Percentiles rank a stretch among this genome's conserved stretches.
Evolutionary conservation across 768 basidiomycete genomes (phyloP).

Genomic region (Piloderma croceum): DNA sequence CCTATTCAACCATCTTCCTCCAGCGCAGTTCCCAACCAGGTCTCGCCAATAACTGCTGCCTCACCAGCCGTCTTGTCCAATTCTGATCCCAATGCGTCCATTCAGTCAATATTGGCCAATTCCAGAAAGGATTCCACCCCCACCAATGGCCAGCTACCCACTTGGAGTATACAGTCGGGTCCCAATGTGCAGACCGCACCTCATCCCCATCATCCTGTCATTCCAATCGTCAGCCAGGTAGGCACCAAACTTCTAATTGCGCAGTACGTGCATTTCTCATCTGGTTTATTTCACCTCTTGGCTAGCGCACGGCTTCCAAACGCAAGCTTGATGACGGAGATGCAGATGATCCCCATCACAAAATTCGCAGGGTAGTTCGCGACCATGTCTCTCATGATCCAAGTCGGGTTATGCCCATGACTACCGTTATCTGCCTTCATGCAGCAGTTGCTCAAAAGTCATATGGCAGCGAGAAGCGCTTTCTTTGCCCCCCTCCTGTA

Average conservation of each 20-base stretch:
- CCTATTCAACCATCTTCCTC: slow-evolving; percentile 19
- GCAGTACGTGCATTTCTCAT: too few species aligned
- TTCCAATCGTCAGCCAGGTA: slow-evolving; percentile 35
- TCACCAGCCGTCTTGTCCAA: slow-evolving; percentile 31
- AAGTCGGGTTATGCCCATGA: slow-evolving; percentile 77
- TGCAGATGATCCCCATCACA: slow-evolving; percentile 59
- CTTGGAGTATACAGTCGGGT: slow-evolving; percentile 36
- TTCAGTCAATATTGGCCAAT: slow-evolving; percentile 34
- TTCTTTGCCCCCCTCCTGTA: slow-evolving; percentile 88
- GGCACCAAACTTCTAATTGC: slow-evolving; percentile 12
- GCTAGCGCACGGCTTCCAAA: slow-evolving; percentile 35
- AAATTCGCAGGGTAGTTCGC: slow-evolving; percentile 80
- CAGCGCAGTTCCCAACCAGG: slow-evolving; percentile 16
- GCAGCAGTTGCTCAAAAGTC: slow-evolving; percentile 95
- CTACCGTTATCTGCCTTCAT: slow-evolving; percentile 84
- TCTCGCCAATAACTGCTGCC: slow-evolving; percentile 23
- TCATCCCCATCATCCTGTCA: slow-evolving; percentile 16
- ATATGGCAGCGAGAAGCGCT: slow-evolving; percentile 92
- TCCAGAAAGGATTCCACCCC: slow-evolving; percentile 27
- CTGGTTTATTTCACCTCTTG: too few species aligned
- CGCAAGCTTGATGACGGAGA: slow-evolving; percentile 68
- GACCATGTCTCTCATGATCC: slow-evolving; percentile 77
- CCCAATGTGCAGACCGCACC: slow-evolving; percentile 26
- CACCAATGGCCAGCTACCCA: slow-evolving; percentile 27
- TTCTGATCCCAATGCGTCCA: slow-evolving; percentile 33